phyloP scores from a whole-genome alignment of 2,329 filamentous ascomycete genomes.

The Knufia petricola region DNA sequence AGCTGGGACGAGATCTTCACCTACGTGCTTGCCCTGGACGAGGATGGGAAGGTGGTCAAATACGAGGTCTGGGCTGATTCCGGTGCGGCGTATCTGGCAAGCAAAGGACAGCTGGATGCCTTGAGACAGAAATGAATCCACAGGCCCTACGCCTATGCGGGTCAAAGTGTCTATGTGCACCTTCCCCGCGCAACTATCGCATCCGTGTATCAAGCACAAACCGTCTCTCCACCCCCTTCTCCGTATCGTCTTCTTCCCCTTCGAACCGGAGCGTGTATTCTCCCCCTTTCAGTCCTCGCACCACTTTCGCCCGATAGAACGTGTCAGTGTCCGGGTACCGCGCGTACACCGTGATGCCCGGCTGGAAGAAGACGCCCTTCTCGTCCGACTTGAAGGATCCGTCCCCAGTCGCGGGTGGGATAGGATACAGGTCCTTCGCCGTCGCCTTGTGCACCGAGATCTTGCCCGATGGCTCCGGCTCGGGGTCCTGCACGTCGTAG shows the following conservation, averaged over 20 bases:
- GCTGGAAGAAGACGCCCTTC: constrained; percentile 30
- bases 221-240: constrained; percentile 65
- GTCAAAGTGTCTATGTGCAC: too few species aligned
- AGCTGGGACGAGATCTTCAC: constrained; percentile 34
- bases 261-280: constrained; percentile 59
- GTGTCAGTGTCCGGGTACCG: constrained; percentile 76
- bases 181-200: constrained; percentile 25
- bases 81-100: constrained; percentile 35
- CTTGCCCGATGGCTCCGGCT: constrained; percentile 18
- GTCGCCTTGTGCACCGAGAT: constrained; percentile 47
- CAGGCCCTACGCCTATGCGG: too few species aligned
- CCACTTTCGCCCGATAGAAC: constrained; percentile 76
- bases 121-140: background rate
- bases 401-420: constrained; percentile 51
- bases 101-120: constrained; percentile 19
- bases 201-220: constrained; percentile 65
- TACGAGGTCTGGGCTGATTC: constrained; percentile 38
- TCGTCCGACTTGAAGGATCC: background rate
- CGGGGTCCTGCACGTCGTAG: constrained; percentile 20
- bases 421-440: constrained; percentile 67
- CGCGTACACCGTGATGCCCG: constrained; percentile 64
- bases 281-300: constrained; percentile 52
- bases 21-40: constrained; percentile 31
- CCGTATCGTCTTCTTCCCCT: constrained; percentile 61
- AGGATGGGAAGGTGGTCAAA: constrained; percentile 29